Conservation (phyloP, 2,329 filamentous ascomycete genomes). For the Trichoderma atroviride region DNA sequence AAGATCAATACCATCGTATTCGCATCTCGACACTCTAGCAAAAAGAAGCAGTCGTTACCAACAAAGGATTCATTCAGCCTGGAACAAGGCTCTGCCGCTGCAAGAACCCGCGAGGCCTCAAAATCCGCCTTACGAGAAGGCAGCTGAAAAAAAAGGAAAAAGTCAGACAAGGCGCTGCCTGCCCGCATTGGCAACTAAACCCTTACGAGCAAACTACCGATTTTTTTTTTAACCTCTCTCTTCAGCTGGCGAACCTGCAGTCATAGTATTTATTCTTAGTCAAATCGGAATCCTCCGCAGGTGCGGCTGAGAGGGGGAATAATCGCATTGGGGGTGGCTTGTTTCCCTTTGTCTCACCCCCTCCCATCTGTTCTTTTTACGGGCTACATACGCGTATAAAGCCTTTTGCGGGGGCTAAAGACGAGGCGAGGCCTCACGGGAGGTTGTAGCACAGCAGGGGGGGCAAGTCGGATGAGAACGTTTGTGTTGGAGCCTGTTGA, state of each 20-base stretch:
- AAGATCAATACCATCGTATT: conserved; percentile 2
- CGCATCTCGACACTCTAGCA: not conserved
- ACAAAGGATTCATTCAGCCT: not conserved
- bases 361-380: no score
- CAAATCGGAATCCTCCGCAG: not conserved
- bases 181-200: not conserved
- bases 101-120: not conserved
- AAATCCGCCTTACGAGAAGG: not conserved
- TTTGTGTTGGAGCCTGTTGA: not conserved
- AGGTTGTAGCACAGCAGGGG: not conserved
- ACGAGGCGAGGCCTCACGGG: conserved; percentile 11
- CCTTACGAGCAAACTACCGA: not conserved
- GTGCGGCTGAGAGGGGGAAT: conserved; percentile 2
- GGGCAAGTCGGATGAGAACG: not conserved
- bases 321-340: conserved; percentile 15
- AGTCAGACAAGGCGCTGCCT: not conserved
- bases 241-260: not conserved
- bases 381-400: conserved; percentile 8
- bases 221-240: not conserved
- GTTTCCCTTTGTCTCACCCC: not conserved
- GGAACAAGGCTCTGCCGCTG: no score
- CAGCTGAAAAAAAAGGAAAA: not conserved
- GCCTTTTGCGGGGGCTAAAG: no score
- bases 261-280: fast-evolving
- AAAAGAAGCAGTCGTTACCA: not conserved